phyloP scores from a whole-genome alignment of 2,329 filamentous ascomycete species.

The Verticillium zaregamsianum region DNA sequence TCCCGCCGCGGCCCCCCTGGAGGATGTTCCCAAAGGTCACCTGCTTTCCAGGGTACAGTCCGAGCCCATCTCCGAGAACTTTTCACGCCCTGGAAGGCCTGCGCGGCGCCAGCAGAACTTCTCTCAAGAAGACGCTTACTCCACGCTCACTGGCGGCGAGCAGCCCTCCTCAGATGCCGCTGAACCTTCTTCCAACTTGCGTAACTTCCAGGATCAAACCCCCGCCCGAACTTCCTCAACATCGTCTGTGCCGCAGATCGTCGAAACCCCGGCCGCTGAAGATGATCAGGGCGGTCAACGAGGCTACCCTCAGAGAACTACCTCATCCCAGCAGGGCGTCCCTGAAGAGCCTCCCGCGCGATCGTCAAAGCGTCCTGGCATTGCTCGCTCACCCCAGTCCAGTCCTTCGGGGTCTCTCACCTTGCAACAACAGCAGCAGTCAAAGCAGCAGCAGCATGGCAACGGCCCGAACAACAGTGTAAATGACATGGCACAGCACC shows the following conservation, averaged over 20 bases:
- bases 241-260: slow-evolving; percentile 49
- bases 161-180: slow-evolving; percentile 26
- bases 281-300: slow-evolving; percentile 22
- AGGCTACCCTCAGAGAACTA: slow-evolving; percentile 49
- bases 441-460: slow-evolving; percentile 16
- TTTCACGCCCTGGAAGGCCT: slow-evolving; percentile 53
- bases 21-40: slow-evolving; percentile 45
- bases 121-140: slow-evolving; percentile 40
- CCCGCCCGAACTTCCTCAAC: slow-evolving; percentile 22
- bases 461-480: slow-evolving; percentile 37
- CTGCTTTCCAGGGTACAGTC: slow-evolving; percentile 62
- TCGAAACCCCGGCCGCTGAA: slow-evolving; percentile 59
- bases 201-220: slow-evolving; percentile 19
- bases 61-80: slow-evolving; percentile 62
- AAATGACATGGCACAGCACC: slow-evolving; percentile 61
- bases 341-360: slow-evolving; percentile 42
- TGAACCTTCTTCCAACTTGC: slow-evolving; percentile 14
- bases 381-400: slow-evolving; percentile 24
- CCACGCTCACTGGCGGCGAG: slow-evolving; percentile 46
- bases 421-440: slow-evolving; percentile 14
- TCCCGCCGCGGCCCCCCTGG: slow-evolving; percentile 27
- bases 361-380: slow-evolving; percentile 35
- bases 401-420: slow-evolving; percentile 5
- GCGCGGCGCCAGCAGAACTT: slow-evolving; percentile 45
- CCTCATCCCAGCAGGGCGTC: slow-evolving; percentile 29